Evolutionary conservation across 108 stramenopile genomes (phyloP).

Genomic region (Skeletonema menzelii): DNA sequence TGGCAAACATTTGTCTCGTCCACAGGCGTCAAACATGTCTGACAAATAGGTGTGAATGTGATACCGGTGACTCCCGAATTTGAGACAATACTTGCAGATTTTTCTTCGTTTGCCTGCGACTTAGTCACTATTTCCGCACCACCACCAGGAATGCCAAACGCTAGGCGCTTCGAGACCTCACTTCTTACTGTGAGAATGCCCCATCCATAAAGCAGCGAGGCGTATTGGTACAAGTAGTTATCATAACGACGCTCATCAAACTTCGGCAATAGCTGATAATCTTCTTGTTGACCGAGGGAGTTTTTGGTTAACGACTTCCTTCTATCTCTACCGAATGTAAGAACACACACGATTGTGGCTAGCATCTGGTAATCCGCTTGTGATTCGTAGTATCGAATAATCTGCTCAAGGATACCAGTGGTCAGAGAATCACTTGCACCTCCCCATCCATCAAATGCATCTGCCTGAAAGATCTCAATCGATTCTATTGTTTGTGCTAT

Average conservation of each 20-base stretch:
- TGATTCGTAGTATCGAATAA: constrained; percentile 72
- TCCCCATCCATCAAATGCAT: constrained; percentile 67
- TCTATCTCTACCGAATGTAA: constrained; percentile 50
- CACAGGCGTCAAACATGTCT: constrained; percentile 49
- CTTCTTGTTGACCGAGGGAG: neutral
- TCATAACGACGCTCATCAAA: constrained; percentile 58
- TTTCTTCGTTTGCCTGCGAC: neutral
- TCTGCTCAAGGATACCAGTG: constrained; percentile 53
- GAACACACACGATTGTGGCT: constrained; percentile 73
- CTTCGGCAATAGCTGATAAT: constrained; percentile 51
- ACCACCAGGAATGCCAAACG: constrained; percentile 33
- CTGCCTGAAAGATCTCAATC: constrained; percentile 29
- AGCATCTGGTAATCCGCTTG: constrained; percentile 82
- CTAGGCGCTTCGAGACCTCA: constrained; percentile 74
- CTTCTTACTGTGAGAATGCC: constrained; percentile 62
- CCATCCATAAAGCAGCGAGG: constrained; percentile 71
- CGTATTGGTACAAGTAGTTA: constrained; percentile 66
- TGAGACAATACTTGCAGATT: neutral
- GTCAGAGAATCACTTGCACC: constrained; percentile 67
- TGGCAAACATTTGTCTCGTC: constrained; percentile 47
- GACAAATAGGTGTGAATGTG: constrained; percentile 53
- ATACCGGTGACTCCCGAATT: constrained; percentile 46
- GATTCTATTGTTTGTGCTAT: constrained; percentile 60
- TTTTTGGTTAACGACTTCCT: constrained; percentile 19
- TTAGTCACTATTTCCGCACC: constrained; percentile 19